Conservation (phyloP, 75 land plant species). For the Sequoia sempervirens region DNA sequence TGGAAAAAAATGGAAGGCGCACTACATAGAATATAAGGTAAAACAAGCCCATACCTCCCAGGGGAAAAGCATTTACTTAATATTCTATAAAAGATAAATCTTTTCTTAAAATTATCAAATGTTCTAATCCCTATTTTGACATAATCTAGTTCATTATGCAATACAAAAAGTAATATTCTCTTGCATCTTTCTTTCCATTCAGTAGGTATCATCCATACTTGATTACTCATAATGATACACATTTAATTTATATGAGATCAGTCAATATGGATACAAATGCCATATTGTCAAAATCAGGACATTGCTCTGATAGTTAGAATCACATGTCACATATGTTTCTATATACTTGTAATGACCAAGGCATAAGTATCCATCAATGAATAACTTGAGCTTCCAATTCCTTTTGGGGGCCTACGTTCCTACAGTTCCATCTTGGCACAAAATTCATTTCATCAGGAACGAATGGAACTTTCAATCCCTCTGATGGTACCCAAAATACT, state of each 20-base stretch:
- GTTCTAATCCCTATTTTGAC: too few relatives aligned
- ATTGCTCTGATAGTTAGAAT: neutral
- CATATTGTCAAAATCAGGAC: neutral
- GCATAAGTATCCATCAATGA: neutral
- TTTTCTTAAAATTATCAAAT: neutral
- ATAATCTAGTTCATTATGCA: neutral
- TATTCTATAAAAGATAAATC: neutral
- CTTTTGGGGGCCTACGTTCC: neutral
- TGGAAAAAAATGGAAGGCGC: too few relatives aligned
- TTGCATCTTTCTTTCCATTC: neutral
- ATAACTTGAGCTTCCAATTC: neutral
- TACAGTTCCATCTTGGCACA: conserved; percentile 1
- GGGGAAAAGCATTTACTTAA: too few relatives aligned
- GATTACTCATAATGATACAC: neutral
- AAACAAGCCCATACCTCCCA: too few relatives aligned
- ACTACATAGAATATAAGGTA: too few relatives aligned
- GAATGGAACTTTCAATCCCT: neutral
- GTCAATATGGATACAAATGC: neutral
- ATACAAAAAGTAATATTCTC: neutral
- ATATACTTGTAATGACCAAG: neutral
- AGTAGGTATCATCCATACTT: neutral
- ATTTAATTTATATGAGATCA: neutral
- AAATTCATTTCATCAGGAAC: neutral
- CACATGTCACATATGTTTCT: neutral
- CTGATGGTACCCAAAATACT: neutral